A percentile compares a stretch with the other conserved stretches of the same genome.
These are phyloP conservation scores for Barnettozyma siamensis DNA, from an alignment of 805 yeast genomes.

Conservation along the genomic window DNA sequence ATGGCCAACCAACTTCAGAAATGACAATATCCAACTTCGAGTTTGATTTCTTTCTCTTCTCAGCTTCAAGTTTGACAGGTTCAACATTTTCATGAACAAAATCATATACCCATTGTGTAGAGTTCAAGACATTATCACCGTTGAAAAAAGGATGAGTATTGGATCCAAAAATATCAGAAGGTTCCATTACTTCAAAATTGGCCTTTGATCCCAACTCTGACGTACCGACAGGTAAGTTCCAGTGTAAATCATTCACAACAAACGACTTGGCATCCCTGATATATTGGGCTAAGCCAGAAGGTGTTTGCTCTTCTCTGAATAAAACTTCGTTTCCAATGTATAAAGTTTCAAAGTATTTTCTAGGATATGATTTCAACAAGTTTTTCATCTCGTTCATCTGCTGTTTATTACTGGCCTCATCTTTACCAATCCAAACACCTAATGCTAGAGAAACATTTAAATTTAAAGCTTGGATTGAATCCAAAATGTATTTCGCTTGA, in stretches of 20 bases:
- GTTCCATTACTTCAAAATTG: constrained; percentile 32
- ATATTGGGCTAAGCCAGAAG: constrained; percentile 32
- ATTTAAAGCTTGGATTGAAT: constrained; percentile 44
- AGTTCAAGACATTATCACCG: constrained; percentile 43
- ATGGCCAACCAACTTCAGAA: constrained; percentile 74
- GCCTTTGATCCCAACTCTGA: constrained; percentile 51
- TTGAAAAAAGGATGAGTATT: constrained; percentile 66
- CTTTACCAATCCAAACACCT: constrained; percentile 57
- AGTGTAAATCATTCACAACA: constrained; percentile 29
- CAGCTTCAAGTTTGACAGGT: constrained; percentile 28
- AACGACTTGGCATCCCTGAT: constrained; percentile 38
- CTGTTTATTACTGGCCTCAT: constrained; percentile 37
- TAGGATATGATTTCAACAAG: constrained; percentile 39
- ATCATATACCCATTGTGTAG: constrained; percentile 49
- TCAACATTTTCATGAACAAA: constrained; percentile 39
- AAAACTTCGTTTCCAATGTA: constrained; percentile 61
- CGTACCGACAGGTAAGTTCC: constrained; percentile 52
- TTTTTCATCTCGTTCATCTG: constrained; percentile 43
- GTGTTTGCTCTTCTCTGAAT: constrained; percentile 43
- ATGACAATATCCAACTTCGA: constrained; percentile 31
- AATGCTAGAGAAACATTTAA: constrained; percentile 51
- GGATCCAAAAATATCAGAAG: constrained; percentile 54
- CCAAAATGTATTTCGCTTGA: constrained; percentile 47
- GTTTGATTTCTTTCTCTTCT: constrained; percentile 18
- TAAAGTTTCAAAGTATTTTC: constrained; percentile 41